Percentiles rank a stretch among this genome's conserved stretches.
These are phyloP conservation scores for Serendipita indica DNA, from an alignment of 768 basidiomycete genomes.

Conservation along the genomic window DNA sequence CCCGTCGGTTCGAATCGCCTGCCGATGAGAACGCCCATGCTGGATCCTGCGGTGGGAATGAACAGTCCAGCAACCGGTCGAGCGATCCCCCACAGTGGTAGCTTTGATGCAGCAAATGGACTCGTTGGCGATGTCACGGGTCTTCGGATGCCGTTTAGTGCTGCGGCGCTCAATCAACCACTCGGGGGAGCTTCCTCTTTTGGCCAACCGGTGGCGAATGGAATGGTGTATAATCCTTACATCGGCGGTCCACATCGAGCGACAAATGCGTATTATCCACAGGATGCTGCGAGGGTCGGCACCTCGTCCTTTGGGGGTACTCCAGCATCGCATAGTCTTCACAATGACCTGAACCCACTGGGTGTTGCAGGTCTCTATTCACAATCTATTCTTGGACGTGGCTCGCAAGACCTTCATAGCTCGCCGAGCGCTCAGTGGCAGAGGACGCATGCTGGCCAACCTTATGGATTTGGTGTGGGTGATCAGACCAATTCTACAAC, in stretches of 20 bases:
- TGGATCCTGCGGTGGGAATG: background rate
- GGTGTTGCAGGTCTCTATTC: background rate
- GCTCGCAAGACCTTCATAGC: background rate
- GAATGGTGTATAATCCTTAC: too few relatives aligned
- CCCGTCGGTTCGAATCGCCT: background rate
- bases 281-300: background rate
- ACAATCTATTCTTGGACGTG: background rate
- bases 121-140: background rate
- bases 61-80: background rate
- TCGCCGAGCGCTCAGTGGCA: background rate
- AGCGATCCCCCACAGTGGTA: background rate
- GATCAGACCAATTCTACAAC: slow-evolving; percentile 4
- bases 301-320: background rate
- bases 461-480: background rate
- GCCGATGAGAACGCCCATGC: background rate
- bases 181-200: background rate
- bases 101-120: background rate
- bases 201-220: too few relatives aligned
- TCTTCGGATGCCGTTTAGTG: background rate
- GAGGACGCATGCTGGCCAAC: too few relatives aligned
- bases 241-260: background rate
- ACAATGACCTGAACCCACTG: background rate
- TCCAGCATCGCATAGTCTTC: background rate
- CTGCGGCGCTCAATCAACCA: background rate
- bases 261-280: background rate